Base-by-base conservation (phyloP, 2,329 filamentous ascomycete genomes). In the Alternaria metachromatica region DNA sequence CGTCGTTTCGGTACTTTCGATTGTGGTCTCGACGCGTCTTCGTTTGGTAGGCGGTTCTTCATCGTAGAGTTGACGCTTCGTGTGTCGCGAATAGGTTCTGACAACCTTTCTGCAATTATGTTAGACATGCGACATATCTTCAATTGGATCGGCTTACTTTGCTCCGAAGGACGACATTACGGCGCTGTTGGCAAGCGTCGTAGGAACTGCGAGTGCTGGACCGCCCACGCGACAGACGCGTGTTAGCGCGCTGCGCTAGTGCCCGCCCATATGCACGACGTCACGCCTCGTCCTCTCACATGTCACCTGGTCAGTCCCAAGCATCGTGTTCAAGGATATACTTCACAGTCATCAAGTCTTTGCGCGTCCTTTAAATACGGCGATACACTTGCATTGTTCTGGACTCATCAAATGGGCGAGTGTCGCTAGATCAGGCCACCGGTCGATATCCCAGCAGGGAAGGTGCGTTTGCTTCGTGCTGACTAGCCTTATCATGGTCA, bases 31-130 rank as follows among this genome's bases (percentile, higher is more conserved):
- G 69, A 81, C 72, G 74, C 79, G 76, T 72, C 76, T 71, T 56
- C 78, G 78, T 63, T 81, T 81, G 33, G 72, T 65, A 10, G 76
- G 70, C 21, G 77, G 76, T 61, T 78, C 77, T 48, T 74, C 74
- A 62, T 76, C 72, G 59, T 69, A 67, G 20, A 74, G 57, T 41
- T 72, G 63, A 51, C 66, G 72, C 66, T 75, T 78, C 49, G 67
- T 70, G 51, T 76, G 73, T 66, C 79, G 78, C 62, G 79, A 76
- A 66, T 81, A 81, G 7, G 79, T 81, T 54, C 69, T 72, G 25
- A 76, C 64, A 15, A 70, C 58, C 59, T 77, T 79, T 46, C 78
- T 80, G 46, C 0, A 5, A 3, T 1, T 25, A 6, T 20, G 23
- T 78, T 70, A 78, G 67, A 50, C 57, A 11, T 20, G 26, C 5